phyloP scores from a whole-genome alignment of 2,329 filamentous ascomycete species.

The Penicillium sp. region DNA sequence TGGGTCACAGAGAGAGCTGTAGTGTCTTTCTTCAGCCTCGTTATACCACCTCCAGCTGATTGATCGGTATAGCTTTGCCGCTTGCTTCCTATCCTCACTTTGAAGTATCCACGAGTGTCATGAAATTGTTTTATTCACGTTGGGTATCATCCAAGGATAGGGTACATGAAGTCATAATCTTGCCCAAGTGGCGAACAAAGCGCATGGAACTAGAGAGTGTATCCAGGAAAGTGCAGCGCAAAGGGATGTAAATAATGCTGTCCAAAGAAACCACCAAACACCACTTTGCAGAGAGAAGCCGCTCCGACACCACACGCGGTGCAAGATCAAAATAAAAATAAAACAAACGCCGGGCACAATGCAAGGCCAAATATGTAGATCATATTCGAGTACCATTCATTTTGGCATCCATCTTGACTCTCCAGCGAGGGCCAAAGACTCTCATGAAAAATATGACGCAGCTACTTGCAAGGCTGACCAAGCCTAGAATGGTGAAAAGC shows the following conservation, averaged over 20 bases:
- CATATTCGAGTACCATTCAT: conserved; percentile 10
- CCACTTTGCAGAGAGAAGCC: not conserved
- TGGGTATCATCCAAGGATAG: not conserved
- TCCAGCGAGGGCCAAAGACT: conserved; percentile 66
- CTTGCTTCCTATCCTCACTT: no score
- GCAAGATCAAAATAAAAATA: not conserved
- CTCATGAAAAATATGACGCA: conserved; percentile 65
- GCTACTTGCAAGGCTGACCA: conserved; percentile 62
- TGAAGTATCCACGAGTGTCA: no score
- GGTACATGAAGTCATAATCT: not conserved
- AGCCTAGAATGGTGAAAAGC: conserved; percentile 68
- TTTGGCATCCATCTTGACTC: conserved; percentile 61
- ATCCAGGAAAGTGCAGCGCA: not conserved
- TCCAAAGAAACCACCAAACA: not conserved
- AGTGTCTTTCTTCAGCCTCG: no score
- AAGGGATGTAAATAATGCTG: not conserved
- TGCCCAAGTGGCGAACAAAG: no score
- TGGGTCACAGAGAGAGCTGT: no score
- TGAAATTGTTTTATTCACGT: no score
- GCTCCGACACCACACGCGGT: no score
- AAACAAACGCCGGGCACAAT: not conserved
- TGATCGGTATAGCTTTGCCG: no score
- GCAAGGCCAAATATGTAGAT: not conserved
- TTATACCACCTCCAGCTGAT: no score
- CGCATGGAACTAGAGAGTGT: not conserved